Evolutionary conservation across 164 flowering plant species (phyloP), one percentile per base, ranked within the genome.

Genomic region (Brasenia schreberi): DNA sequence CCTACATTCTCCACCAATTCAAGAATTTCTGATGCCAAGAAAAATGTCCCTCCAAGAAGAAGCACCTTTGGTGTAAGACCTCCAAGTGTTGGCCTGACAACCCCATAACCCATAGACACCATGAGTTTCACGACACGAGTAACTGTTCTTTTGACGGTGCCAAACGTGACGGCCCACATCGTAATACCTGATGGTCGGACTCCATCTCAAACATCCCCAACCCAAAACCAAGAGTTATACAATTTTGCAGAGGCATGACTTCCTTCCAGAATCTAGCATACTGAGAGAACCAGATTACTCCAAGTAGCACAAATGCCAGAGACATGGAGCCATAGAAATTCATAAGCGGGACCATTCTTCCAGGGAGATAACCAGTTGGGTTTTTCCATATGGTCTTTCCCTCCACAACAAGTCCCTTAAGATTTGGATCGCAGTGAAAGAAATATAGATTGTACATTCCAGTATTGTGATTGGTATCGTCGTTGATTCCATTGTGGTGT

Each of bases 61-160:
- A 84, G 61, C 64, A 92, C 97, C 79, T 95, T 95, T 18, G 88
- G 85, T n/a, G 97, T 95, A 19, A 95, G 81, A 63, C 99, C 99
- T 70, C 99, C 99, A 18, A 95, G 75, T 9, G 97, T 89, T 49
- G 99, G 99, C 65, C 97, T 89, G 53, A 95, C 96, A 67, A 95
- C 99, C 77, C 99, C 97, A 69, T 84, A 95, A n/a, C 99, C 99
- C 97, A 95, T 95, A 1, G 94, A 76, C 72, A 95, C 99, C 78
- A 85, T 87, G 59, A 95, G 77, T 65, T 92, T 82, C 73, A 95
- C 81, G 65, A 95, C 43, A 59, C 97, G 92, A 17, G 97, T 84
- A 64, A 88, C 76, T 3, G 94, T 86, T 42, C 97, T 87, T 71
- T 92, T 95, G 58, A 94, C 79, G 42, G 87, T 69, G 42, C 99